Conservation (phyloP, 2,329 filamentous ascomycete genomes). For the Bisporella sp. region DNA sequence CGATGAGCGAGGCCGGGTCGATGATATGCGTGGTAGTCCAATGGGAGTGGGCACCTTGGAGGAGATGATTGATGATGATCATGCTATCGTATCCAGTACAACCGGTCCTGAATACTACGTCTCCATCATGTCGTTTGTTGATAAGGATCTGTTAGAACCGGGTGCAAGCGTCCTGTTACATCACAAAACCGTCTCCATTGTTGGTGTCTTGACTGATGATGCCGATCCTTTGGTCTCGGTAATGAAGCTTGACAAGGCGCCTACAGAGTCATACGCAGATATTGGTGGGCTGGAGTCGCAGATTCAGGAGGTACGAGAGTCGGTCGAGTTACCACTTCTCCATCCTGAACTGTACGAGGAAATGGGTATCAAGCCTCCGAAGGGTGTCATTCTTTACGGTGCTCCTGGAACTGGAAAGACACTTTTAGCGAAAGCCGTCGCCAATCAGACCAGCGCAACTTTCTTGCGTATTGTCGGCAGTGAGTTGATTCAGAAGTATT, state of each 20-base stretch:
- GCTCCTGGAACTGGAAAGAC: conserved; percentile 97
- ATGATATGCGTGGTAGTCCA: conserved; percentile 96
- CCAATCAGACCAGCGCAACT: conserved; percentile 97
- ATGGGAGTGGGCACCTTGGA: conserved; percentile 98
- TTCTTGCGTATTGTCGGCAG: conserved; percentile 96
- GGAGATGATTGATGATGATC: conserved; percentile 98
- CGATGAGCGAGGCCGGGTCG: conserved; percentile 88
- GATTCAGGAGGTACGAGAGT: conserved; percentile 96
- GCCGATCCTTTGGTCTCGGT: conserved; percentile 92
- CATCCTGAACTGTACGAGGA: conserved; percentile 98
- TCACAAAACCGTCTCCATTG: conserved; percentile 96
- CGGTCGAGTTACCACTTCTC: conserved; percentile 87
- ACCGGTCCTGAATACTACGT: conserved; percentile 99
- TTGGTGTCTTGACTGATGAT: conserved; percentile 94
- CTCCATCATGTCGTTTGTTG: conserved; percentile 99
- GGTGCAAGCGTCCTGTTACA: conserved; percentile 92
- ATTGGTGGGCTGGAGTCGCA: conserved; percentile 93
- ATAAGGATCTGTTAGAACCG: conserved; percentile 95
- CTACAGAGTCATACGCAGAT: conserved; percentile 95
- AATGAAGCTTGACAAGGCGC: conserved; percentile 99
- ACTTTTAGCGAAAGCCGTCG: conserved; percentile 89
- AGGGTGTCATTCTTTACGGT: conserved; percentile 98
- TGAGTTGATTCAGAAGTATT: conserved; percentile 97
- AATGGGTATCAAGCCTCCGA: conserved; percentile 99
- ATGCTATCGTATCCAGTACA: conserved; percentile 95